phyloP scores from a whole-genome alignment of 78 protist species.

The Dictyostelium discoideum region DNA sequence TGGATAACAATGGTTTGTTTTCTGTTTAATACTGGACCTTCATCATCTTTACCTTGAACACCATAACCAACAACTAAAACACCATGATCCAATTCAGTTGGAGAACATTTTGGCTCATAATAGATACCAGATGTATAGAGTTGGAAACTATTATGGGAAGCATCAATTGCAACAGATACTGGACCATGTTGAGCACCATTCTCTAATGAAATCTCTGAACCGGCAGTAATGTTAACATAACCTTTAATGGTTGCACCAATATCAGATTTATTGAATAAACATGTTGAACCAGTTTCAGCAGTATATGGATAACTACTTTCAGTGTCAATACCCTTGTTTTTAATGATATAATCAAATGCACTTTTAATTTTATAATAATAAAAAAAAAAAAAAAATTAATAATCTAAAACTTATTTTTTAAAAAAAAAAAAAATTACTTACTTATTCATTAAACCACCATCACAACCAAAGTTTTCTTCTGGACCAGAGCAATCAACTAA shows the following conservation, averaged over 20 bases:
- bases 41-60: neutral
- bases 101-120: conserved; percentile 81
- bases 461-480: conserved; percentile 84
- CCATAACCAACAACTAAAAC: conserved; percentile 92
- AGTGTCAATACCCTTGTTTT: conserved; percentile 85
- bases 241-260: conserved; percentile 47
- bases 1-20: neutral
- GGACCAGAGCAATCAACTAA: conserved; percentile 79
- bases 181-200: conserved; percentile 66
- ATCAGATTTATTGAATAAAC: conserved; percentile 9
- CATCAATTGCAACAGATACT: conserved; percentile 94
- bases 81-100: conserved; percentile 88
- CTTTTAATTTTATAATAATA: neutral
- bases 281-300: neutral
- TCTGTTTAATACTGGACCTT: neutral
- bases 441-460: conserved; percentile 84
- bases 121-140: conserved; percentile 89
- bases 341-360: conserved; percentile 39
- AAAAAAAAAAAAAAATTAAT: neutral
- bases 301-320: conserved; percentile 93
- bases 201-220: conserved; percentile 5
- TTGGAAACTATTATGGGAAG: conserved; percentile 86
- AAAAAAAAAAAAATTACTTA: conserved; percentile 29
- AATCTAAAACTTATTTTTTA: neutral
- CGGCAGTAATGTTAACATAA: conserved; percentile 58